Evolutionary conservation across 169 alveolate species (phyloP).

Genomic region (Plasmodium relictum): DNA sequence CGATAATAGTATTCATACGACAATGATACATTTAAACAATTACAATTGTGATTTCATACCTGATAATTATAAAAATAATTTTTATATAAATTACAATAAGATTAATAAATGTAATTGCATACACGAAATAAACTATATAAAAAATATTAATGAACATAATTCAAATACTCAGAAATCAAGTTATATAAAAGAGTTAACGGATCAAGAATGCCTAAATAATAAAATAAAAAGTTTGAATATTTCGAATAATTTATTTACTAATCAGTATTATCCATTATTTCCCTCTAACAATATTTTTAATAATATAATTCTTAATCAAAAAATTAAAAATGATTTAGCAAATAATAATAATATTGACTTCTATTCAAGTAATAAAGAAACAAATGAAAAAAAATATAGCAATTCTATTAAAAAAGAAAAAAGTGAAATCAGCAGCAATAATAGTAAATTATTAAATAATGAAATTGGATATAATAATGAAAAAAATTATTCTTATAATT

Average conservation of each 20-base stretch:
- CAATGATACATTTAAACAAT: constrained; percentile 11
- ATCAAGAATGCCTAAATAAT: not conserved
- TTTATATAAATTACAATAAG: not conserved
- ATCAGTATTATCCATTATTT: not conserved
- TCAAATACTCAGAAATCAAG: not conserved
- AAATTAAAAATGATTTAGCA: not conserved
- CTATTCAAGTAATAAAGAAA: not conserved
- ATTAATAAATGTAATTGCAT: not conserved
- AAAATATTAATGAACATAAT: not conserved
- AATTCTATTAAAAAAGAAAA: no score
- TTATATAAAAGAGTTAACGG: no score
- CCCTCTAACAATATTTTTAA: not conserved
- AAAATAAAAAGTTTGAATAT: not conserved
- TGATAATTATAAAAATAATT: constrained; percentile 1
- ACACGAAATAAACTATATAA: not conserved
- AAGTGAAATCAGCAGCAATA: no score
- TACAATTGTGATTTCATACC: constrained; percentile 1
- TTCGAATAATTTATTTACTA: not conserved
- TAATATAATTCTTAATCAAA: not conserved
- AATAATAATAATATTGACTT: not conserved
- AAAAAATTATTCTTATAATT: no score
- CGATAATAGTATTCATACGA: constrained; percentile 13
- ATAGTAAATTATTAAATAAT: no score
- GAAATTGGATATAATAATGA: no score
- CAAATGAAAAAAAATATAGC: no score